Evolutionary conservation across 2,329 filamentous ascomycete genomes (phyloP).

Genomic region (Stachybotrys chartarum): DNA sequence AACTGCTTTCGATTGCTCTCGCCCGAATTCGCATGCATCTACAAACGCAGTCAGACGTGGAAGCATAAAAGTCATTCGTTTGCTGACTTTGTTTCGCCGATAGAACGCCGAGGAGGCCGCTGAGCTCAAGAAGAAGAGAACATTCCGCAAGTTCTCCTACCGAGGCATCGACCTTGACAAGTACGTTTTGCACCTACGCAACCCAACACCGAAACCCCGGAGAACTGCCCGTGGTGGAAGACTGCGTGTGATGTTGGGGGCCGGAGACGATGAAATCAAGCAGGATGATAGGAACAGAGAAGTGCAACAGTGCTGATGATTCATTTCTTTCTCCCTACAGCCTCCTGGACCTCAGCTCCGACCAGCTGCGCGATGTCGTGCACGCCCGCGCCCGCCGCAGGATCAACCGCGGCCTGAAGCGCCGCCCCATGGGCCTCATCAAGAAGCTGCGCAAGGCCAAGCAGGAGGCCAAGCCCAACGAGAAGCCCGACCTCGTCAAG

Average conservation of each 20-base stretch:
- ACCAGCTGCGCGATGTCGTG: constrained; percentile 98
- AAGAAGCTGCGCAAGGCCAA: constrained; percentile 99
- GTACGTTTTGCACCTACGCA: constrained; percentile 50
- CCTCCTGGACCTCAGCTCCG: constrained; percentile 96
- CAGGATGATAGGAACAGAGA: background rate
- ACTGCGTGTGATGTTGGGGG: too few species aligned
- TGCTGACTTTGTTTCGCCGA: constrained; percentile 6
- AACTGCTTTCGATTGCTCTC: background rate
- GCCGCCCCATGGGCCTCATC: constrained; percentile 99
- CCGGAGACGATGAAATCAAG: background rate
- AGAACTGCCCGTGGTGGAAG: too few species aligned
- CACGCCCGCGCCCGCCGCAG: constrained; percentile 97
- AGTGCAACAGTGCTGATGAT: constrained; percentile 12
- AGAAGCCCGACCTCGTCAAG: constrained; percentile 99
- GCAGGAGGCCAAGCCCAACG: constrained; percentile 97
- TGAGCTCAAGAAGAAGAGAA: constrained; percentile 99
- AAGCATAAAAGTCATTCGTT: background rate
- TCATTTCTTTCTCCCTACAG: constrained; percentile 37
- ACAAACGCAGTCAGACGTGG: background rate
- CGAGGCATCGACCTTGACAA: constrained; percentile 98
- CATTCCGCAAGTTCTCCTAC: constrained; percentile 99
- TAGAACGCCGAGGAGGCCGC: constrained; percentile 97
- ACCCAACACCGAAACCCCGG: background rate
- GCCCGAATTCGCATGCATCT: background rate
- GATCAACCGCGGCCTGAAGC: constrained; percentile 99